Conservation (phyloP, 2,329 filamentous ascomycete species). For the Neopestalotiopsis sp. region DNA sequence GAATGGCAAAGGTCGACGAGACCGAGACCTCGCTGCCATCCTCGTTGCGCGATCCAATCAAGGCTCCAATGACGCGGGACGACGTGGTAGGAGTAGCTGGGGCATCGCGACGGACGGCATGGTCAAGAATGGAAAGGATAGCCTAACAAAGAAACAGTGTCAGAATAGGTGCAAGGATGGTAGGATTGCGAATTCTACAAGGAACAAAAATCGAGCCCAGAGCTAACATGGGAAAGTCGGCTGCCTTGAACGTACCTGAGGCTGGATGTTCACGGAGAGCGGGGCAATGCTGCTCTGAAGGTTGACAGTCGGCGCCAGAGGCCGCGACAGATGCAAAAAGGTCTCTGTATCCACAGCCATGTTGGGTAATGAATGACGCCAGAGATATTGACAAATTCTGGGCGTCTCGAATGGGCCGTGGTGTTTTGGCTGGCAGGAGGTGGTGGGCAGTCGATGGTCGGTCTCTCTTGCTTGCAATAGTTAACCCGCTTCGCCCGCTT, state of each 20-base stretch:
- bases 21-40: constrained; percentile 97
- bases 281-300: constrained; percentile 87
- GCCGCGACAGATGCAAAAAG: constrained; percentile 93
- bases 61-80: constrained; percentile 94
- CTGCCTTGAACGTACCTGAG: constrained; percentile 70
- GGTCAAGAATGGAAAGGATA: constrained; percentile 83
- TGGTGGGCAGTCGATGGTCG: background rate
- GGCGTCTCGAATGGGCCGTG: constrained; percentile 13
- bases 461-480: constrained; percentile 10
- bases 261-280: constrained; percentile 92
- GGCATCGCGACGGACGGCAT: constrained; percentile 85
- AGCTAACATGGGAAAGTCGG: background rate
- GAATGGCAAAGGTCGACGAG: constrained; percentile 94
- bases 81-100: constrained; percentile 71
- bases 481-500: constrained; percentile 18
- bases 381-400: constrained; percentile 23
- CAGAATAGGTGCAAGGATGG: background rate
- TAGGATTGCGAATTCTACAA: background rate
- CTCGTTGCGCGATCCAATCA: constrained; percentile 91
- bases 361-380: constrained; percentile 49
- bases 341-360: constrained; percentile 84
- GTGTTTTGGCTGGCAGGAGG: constrained; percentile 16
- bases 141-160: constrained; percentile 48
- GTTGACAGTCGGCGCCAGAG: constrained; percentile 83
- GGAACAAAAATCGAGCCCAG: background rate